Conservation (phyloP, 768 basidiomycete species). For the Podaxis sp. region DNA sequence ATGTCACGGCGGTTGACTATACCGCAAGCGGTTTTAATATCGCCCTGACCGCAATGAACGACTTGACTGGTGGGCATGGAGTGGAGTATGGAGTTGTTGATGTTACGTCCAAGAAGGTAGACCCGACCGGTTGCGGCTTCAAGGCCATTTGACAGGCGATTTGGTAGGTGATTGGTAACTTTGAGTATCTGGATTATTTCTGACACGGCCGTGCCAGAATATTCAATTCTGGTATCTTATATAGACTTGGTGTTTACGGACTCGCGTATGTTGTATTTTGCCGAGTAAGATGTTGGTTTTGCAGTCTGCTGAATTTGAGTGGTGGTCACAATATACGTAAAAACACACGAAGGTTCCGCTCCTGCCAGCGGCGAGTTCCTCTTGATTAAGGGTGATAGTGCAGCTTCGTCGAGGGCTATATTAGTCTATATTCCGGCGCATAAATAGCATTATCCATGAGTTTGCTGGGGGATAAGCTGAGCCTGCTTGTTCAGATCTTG, state of each 20-base stretch:
- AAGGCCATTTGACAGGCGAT: constrained; percentile 9
- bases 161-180: background rate
- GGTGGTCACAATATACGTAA: background rate
- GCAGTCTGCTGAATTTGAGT: background rate
- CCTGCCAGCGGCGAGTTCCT: background rate
- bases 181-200: background rate
- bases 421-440: constrained; percentile 8
- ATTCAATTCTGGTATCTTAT: background rate
- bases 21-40: constrained; percentile 45
- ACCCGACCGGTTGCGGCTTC: constrained; percentile 45
- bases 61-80: constrained; percentile 43
- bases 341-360: background rate
- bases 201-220: background rate
- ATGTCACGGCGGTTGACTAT: constrained; percentile 49
- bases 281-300: background rate
- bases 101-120: constrained; percentile 38
- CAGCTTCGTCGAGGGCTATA: background rate
- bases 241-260: background rate
- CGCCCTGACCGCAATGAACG: constrained; percentile 50
- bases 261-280: background rate
- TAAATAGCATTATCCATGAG: background rate
- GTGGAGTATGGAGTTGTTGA: constrained; percentile 40
- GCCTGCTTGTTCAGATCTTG: constrained; percentile 50
- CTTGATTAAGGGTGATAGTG: background rate
- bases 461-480: background rate